Conservation (phyloP, 2,329 filamentous ascomycete species). For the Epichloe bromicola region DNA sequence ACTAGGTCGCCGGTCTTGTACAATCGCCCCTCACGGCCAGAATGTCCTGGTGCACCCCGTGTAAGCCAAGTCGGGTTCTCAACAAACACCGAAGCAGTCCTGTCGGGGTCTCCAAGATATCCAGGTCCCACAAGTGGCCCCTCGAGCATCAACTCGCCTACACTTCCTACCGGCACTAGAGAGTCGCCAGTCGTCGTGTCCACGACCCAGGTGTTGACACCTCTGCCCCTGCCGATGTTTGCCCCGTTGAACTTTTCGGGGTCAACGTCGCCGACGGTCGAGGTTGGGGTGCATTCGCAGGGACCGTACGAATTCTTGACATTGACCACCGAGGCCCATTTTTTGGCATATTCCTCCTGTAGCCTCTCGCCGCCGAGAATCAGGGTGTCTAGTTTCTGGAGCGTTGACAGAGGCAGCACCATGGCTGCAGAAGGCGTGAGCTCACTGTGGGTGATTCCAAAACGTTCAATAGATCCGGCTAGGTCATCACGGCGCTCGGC, state of each 20-base stretch:
- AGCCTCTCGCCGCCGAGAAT: conserved; percentile 3
- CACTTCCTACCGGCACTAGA: conserved; percentile 5
- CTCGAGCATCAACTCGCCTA: conserved; percentile 8
- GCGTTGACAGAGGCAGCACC: neutral
- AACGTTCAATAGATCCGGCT: neutral
- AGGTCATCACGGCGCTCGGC: conserved; percentile 5
- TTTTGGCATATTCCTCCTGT: neutral
- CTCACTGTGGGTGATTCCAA: neutral
- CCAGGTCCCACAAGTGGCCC: conserved; percentile 9
- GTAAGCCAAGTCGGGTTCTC: conserved; percentile 22
- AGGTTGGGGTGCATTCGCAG: conserved; percentile 2
- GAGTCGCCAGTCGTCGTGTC: conserved; percentile 1
- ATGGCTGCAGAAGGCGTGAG: conserved; percentile 3
- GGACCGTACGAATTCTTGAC: conserved; percentile 3
- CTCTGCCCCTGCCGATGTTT: conserved; percentile 7
- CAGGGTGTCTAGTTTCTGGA: conserved; percentile 1
- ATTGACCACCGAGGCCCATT: conserved; percentile 1
- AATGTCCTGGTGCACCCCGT: conserved; percentile 6
- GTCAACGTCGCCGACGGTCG: conserved; percentile 8
- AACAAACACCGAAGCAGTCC: conserved; percentile 6
- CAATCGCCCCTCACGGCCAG: conserved; percentile 9
- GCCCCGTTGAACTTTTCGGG: conserved; percentile 12
- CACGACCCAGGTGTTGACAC: conserved; percentile 7
- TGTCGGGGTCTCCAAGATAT: conserved; percentile 7
- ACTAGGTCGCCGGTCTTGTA: conserved; percentile 25